Conservation (phyloP, 2,329 filamentous ascomycete genomes). For the Botrytis fragariae region DNA sequence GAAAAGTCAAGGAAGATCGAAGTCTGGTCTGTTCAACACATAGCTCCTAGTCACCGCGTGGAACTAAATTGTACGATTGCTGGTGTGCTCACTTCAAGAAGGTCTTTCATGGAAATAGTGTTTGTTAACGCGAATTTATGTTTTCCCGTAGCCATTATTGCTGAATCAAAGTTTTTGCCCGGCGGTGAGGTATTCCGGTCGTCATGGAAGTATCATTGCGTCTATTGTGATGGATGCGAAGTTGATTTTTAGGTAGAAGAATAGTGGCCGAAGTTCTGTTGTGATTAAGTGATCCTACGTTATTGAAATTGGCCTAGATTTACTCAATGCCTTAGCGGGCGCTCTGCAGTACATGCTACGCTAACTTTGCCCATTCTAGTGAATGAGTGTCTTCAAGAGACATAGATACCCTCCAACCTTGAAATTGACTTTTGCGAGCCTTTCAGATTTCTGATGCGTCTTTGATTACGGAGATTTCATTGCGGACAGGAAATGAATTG, state of each 20-base stretch:
- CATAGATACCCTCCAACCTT: neutral
- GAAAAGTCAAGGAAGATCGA: neutral
- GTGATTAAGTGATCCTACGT: neutral
- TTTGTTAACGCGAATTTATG: neutral
- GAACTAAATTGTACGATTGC: neutral
- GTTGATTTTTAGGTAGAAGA: neutral
- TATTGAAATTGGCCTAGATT: too few species aligned
- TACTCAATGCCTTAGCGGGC: neutral
- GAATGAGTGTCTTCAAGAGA: neutral
- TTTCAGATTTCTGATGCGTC: neutral
- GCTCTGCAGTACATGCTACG: neutral
- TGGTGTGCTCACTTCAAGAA: neutral
- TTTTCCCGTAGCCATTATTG: neutral
- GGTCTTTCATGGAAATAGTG: neutral
- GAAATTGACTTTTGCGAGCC: neutral
- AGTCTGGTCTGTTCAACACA: neutral
- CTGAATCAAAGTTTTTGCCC: neutral
- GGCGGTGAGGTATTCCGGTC: neutral
- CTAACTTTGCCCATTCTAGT: neutral
- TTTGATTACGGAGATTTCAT: rapidly evolving
- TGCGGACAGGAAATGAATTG: neutral
- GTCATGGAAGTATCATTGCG: neutral
- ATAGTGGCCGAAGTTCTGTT: neutral
- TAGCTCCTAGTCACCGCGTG: neutral
- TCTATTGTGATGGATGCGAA: neutral